Percentiles rank a stretch among this genome's conserved stretches.
These are phyloP conservation scores for Cercospora sp. DNA, from an alignment of 2,329 filamentous ascomycete species.

Conservation along the genomic window DNA sequence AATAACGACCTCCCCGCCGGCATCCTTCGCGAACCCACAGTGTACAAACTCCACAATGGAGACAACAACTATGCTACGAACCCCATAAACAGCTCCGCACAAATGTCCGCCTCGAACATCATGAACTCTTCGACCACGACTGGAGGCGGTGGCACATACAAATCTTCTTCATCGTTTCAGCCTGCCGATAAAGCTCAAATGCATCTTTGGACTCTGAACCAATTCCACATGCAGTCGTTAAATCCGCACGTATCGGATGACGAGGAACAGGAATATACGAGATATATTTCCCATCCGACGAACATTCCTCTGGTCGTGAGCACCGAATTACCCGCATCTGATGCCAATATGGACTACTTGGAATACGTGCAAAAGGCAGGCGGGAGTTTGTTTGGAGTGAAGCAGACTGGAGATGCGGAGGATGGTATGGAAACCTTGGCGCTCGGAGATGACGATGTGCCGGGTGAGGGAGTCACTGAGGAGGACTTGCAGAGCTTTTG, in stretches of 20 bases:
- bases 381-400: conserved; percentile 53
- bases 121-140: conserved; percentile 7
- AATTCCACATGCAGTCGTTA: conserved; percentile 81
- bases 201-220: conserved; percentile 83
- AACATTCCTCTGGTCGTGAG: conserved; percentile 77
- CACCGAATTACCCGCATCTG: conserved; percentile 59
- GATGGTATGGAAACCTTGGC: conserved; percentile 41
- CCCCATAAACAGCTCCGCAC: conserved; percentile 36
- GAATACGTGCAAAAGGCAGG: conserved; percentile 75
- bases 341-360: conserved; percentile 65
- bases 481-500: conserved; percentile 72
- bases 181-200: conserved; percentile 76
- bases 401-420: conserved; percentile 35
- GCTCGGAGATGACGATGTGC: conserved; percentile 44
- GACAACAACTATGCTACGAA: neutral
- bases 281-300: conserved; percentile 86
- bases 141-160: neutral
- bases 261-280: conserved; percentile 82
- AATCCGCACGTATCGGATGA: conserved; percentile 75
- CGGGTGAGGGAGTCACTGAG: conserved; percentile 53
- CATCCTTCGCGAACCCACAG: conserved; percentile 17
- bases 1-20: conserved; percentile 14
- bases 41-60: conserved; percentile 8
- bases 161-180: conserved; percentile 34
- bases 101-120: conserved; percentile 20